Percentiles rank a stretch among this genome's conserved stretches.
Conservation (phyloP, 345 rosid species). For the Lepidium didymum region DNA sequence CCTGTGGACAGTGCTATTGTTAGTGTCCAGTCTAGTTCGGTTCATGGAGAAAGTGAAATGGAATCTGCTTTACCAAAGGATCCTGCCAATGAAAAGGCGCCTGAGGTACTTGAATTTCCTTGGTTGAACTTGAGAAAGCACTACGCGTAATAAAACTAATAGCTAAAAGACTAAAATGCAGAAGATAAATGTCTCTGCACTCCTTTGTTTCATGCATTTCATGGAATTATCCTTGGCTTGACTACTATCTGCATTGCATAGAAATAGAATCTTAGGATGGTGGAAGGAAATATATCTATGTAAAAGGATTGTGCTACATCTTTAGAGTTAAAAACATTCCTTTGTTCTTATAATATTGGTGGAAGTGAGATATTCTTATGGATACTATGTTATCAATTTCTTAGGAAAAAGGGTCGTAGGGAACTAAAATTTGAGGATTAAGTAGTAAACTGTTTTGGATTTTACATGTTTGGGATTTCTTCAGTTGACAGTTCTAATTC, state of each 20-base stretch:
- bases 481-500: too few relatives aligned
- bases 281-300: not conserved
- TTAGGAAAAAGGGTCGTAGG: not conserved
- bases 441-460: not conserved
- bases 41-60: slow-evolving; percentile 21
- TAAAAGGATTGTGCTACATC: not conserved
- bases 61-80: slow-evolving; percentile 15
- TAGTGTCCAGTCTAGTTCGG: slow-evolving; percentile 19
- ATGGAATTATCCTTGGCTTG: not conserved
- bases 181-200: not conserved
- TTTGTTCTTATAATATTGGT: not conserved
- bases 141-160: not conserved
- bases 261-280: not conserved
- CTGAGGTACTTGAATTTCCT: slow-evolving; percentile 11
- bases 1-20: slow-evolving; percentile 30
- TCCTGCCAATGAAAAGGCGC: slow-evolving; percentile 14
- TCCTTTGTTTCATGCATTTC: slow-evolving; percentile 3
- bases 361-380: not conserved
- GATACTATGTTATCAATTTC: not conserved
- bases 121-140: not conserved
- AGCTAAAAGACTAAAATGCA: not conserved
- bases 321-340: not conserved
- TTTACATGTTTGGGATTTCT: not conserved
- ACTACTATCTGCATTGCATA: not conserved
- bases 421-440: not conserved